Conservation (phyloP, 202 grass and related monocot species). For the Digitaria exilis region DNA sequence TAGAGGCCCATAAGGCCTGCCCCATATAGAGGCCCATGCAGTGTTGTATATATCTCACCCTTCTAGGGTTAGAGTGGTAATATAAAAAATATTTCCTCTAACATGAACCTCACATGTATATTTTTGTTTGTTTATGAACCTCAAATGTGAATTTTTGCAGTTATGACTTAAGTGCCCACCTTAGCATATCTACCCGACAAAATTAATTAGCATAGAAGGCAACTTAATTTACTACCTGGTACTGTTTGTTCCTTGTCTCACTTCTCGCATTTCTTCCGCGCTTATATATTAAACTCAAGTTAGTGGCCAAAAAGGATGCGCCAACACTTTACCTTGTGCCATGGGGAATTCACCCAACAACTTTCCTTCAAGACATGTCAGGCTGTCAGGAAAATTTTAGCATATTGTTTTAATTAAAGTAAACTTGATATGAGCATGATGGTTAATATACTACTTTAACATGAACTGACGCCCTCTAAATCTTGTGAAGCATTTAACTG, state of each 20-base stretch:
- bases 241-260: background rate
- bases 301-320: conserved; percentile 4
- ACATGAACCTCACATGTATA: background rate
- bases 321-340: conserved; percentile 19
- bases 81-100: too few species aligned
- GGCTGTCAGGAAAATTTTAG: background rate
- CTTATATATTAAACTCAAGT: conserved; percentile 5
- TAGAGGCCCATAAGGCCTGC: too few species aligned
- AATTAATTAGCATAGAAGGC: background rate
- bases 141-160: background rate
- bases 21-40: too few species aligned
- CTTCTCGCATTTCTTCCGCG: background rate
- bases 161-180: conserved; percentile 1
- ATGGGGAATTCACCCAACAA: conserved; percentile 1
- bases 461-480: background rate
- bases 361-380: background rate
- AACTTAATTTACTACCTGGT: background rate
- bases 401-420: background rate
- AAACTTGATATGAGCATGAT: background rate
- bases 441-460: conserved; percentile 12
- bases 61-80: too few species aligned
- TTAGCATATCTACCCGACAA: conserved; percentile 2
- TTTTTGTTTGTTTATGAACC: conserved; percentile 8
- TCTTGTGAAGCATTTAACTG: background rate
- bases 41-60: too few species aligned